phyloP scores from a whole-genome alignment of 257 asterid species.

The Ilex aquifolium region DNA sequence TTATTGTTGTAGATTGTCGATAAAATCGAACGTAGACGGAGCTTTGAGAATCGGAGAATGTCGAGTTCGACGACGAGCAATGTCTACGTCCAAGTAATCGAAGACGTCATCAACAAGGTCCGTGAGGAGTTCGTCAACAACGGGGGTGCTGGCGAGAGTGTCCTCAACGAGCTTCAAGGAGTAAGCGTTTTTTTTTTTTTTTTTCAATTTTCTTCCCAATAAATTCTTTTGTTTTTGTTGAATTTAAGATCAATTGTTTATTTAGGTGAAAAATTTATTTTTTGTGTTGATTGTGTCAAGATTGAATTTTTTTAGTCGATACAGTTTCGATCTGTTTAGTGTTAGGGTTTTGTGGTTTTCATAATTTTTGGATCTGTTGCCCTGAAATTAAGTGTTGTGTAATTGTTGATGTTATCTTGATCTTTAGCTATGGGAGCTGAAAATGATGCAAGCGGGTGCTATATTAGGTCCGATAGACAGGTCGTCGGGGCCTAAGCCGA shows the following conservation, averaged over 20 bases:
- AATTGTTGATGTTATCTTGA: not conserved
- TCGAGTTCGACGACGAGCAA: constrained; percentile 71
- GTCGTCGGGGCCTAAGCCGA: constrained; percentile 41
- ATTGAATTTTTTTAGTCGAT: not conserved
- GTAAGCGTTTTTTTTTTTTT: constrained; percentile 31
- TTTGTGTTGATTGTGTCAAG: not conserved
- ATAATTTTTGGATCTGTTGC: not conserved
- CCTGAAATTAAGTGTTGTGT: not conserved
- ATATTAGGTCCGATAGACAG: constrained; percentile 80
- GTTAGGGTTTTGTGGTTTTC: constrained; percentile 13
- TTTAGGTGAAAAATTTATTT: not conserved
- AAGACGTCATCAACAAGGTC: constrained; percentile 85
- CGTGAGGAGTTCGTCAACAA: constrained; percentile 69
- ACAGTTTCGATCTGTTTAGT: constrained; percentile 7
- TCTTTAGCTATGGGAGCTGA: constrained; percentile 76
- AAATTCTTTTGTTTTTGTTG: constrained; percentile 1
- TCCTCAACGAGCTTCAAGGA: constrained; percentile 87
- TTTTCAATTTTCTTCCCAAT: not conserved
- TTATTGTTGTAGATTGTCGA: not conserved
- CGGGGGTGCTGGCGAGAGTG: constrained; percentile 86
- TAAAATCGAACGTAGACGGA: constrained; percentile 3
- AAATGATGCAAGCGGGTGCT: constrained; percentile 91
- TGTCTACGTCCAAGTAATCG: constrained; percentile 78
- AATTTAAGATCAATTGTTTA: constrained; percentile 1
- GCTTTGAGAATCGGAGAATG: constrained; percentile 33